phyloP scores from a whole-genome alignment of 1,284 basidiomycete genomes.

The Austroboletus sp. region DNA sequence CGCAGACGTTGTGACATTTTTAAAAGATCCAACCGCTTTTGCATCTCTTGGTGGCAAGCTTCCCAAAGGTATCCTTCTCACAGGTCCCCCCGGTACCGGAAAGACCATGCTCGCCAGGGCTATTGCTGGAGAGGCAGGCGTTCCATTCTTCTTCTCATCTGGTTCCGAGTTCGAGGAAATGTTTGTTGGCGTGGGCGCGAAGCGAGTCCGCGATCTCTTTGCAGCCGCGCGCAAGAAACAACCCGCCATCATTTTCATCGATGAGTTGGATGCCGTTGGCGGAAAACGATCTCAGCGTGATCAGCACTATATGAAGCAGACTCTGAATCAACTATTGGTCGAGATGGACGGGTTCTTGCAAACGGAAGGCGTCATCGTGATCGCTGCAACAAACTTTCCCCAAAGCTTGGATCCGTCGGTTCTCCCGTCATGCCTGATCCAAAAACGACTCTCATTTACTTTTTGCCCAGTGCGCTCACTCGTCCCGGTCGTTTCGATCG shows the following conservation, averaged over 20 bases:
- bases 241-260: conserved; percentile 92
- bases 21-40: conserved; percentile 85
- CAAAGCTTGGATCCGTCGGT: conserved; percentile 80
- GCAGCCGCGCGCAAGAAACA: conserved; percentile 90
- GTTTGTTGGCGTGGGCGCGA: conserved; percentile 93
- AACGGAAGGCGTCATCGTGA: conserved; percentile 85
- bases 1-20: conserved; percentile 86
- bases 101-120: conserved; percentile 95
- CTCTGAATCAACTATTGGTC: conserved; percentile 87
- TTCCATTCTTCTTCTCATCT: conserved; percentile 85
- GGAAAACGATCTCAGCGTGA: conserved; percentile 87
- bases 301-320: conserved; percentile 86
- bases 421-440: conserved; percentile 2
- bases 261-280: conserved; percentile 89
- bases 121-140: conserved; percentile 94
- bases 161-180: conserved; percentile 97
- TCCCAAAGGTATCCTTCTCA: conserved; percentile 86
- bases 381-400: conserved; percentile 93
- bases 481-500: conserved; percentile 92
- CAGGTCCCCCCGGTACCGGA: conserved; percentile 87
- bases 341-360: conserved; percentile 94
- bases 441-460: conserved; percentile 14
- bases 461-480: conserved; percentile 65
- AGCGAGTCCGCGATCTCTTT: conserved; percentile 93
- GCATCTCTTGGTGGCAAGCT: conserved; percentile 84